These are phyloP conservation scores for Camelina hispida DNA, from an alignment of 345 rosid species.

Conservation along the genomic window DNA sequence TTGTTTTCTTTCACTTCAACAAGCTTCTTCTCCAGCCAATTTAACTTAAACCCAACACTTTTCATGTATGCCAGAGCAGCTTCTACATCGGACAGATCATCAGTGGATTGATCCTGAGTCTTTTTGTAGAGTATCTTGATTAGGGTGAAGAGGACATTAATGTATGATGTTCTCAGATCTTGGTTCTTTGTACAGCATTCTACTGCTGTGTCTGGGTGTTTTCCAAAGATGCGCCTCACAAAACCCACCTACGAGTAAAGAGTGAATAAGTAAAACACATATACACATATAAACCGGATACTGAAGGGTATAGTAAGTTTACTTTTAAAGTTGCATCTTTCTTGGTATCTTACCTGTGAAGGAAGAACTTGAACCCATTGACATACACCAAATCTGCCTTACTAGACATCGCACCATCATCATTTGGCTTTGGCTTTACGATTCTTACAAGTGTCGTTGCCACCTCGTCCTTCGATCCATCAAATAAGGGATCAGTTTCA, in stretches of 20 bases:
- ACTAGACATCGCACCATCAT: background rate
- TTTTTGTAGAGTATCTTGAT: background rate
- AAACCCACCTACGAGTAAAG: background rate
- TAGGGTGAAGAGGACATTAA: conserved; percentile 12
- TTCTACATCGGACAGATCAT: background rate
- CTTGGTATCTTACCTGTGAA: conserved; percentile 6
- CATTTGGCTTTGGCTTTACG: background rate
- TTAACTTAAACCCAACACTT: background rate
- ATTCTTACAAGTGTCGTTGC: background rate
- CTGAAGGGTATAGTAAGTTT: too few species aligned
- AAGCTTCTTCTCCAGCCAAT: conserved; percentile 29
- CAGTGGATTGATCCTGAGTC: background rate
- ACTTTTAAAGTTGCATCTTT: background rate
- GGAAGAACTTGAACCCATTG: conserved; percentile 32
- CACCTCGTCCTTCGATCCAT: background rate
- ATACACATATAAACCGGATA: too few species aligned
- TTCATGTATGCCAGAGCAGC: background rate
- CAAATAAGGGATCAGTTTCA: background rate
- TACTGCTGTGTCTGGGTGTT: conserved; percentile 18
- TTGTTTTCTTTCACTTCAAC: background rate
- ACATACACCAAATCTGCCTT: conserved; percentile 2
- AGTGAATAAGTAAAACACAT: too few species aligned
- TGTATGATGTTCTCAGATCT: conserved; percentile 15
- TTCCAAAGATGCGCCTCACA: conserved; percentile 8
- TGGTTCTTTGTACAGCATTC: background rate